Percentiles rank a stretch among this genome's conserved stretches.
These are phyloP conservation scores for Phylloporus sp. DNA, from an alignment of 768 basidiomycete genomes.

Conservation along the genomic window DNA sequence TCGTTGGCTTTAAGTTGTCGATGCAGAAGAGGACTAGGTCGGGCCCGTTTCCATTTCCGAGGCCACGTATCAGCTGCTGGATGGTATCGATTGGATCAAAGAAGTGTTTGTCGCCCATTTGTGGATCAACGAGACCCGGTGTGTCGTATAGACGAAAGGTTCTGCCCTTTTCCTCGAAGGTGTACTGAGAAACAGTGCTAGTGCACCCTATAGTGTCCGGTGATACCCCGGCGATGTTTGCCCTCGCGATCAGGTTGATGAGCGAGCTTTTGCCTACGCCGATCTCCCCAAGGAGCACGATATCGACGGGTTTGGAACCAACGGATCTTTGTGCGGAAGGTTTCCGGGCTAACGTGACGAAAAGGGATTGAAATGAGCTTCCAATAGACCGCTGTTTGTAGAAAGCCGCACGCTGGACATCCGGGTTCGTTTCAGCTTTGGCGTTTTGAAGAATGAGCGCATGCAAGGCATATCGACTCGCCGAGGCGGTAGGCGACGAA, in stretches of 20 bases:
- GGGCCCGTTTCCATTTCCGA: conserved; percentile 27
- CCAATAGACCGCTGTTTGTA: conserved; percentile 9
- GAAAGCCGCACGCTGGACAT: neutral
- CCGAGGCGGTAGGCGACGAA: conserved; percentile 1
- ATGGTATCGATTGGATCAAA: conserved; percentile 22
- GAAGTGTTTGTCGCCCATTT: conserved; percentile 15
- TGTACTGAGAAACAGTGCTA: conserved; percentile 21
- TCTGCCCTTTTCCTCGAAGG: conserved; percentile 16
- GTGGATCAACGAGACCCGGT: conserved; percentile 30
- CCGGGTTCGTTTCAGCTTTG: neutral
- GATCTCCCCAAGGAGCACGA: conserved; percentile 33
- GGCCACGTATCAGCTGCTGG: conserved; percentile 29
- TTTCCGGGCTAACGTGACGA: conserved; percentile 2
- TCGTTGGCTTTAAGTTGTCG: conserved; percentile 24
- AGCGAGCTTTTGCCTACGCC: conserved; percentile 41
- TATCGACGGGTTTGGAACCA: conserved; percentile 21
- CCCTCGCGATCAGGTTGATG: conserved; percentile 35
- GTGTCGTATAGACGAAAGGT: conserved; percentile 32
- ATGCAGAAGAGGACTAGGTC: conserved; percentile 31
- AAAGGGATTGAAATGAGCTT: conserved; percentile 14
- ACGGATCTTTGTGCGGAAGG: neutral
- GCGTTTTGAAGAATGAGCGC: conserved; percentile 12
- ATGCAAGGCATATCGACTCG: conserved; percentile 12
- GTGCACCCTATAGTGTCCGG: conserved; percentile 34
- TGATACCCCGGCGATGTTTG: conserved; percentile 28